Percentiles rank a stretch among this genome's conserved stretches.
Evolutionary conservation across 306 rosid genomes (phyloP).

Genomic region (Aeschynomene evenia): DNA sequence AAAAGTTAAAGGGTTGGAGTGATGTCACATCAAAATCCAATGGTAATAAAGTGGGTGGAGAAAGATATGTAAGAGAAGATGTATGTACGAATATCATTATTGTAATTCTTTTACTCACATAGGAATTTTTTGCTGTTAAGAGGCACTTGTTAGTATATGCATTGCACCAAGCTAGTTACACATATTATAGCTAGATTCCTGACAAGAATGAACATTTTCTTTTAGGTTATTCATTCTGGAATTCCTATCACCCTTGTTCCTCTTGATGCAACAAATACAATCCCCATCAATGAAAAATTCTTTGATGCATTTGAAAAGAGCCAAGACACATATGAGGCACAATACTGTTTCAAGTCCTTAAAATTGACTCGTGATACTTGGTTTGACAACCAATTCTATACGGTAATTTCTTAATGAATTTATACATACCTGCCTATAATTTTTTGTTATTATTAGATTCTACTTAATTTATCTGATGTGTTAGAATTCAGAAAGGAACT

Average conservation of each 20-base stretch:
- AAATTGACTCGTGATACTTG: slow-evolving; percentile 81
- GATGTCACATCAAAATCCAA: too few species aligned
- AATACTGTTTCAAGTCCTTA: slow-evolving; percentile 74
- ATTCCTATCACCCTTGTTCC: slow-evolving; percentile 92
- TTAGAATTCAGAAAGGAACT: slow-evolving; percentile 21
- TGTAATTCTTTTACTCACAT: too few species aligned
- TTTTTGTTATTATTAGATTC: not conserved
- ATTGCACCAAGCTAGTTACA: not conserved
- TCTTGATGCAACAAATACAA: slow-evolving; percentile 87
- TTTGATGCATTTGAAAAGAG: slow-evolving; percentile 60
- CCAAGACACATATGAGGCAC: slow-evolving; percentile 72
- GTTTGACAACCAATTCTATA: slow-evolving; percentile 61
- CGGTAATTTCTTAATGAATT: slow-evolving; percentile 42
- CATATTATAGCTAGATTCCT: not conserved
- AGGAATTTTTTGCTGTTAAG: not conserved
- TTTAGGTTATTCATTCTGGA: slow-evolving; percentile 90
- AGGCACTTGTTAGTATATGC: not conserved
- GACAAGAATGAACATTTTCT: not conserved
- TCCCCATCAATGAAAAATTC: slow-evolving; percentile 66
- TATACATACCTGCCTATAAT: not conserved
- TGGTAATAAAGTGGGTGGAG: too few species aligned
- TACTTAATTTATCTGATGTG: slow-evolving; percentile 19
- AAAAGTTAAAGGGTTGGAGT: too few species aligned
- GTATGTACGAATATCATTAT: too few species aligned
- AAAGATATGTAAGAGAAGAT: too few species aligned